phyloP scores from a whole-genome alignment of 2,329 filamentous ascomycete genomes.

The Sporothrix pallida region DNA sequence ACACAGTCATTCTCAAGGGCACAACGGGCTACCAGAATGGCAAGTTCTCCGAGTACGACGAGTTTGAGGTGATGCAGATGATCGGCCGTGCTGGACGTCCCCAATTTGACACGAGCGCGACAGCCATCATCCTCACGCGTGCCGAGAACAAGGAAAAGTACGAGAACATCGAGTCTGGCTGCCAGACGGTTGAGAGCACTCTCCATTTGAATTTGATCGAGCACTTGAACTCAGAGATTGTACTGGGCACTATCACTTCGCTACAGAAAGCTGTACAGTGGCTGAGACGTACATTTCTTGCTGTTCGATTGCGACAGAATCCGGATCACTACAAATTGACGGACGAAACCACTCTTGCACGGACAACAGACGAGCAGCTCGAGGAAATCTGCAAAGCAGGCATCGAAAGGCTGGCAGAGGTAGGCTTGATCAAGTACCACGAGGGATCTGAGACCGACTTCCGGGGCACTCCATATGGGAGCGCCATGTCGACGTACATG shows the following conservation, averaged over 20 bases:
- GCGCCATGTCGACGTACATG: conserved; percentile 84
- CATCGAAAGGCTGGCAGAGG: conserved; percentile 67
- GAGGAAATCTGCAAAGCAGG: conserved; percentile 73
- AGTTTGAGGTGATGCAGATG: conserved; percentile 91
- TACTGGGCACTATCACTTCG: conserved; percentile 72
- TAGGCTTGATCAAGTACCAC: conserved; percentile 56
- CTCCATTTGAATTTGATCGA: conserved; percentile 81
- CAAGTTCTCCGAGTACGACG: conserved; percentile 71
- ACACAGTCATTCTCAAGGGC: conserved; percentile 82
- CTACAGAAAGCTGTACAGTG: conserved; percentile 71
- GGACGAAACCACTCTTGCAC: conserved; percentile 55
- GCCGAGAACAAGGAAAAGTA: conserved; percentile 69
- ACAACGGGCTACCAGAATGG: conserved; percentile 70
- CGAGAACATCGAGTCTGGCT: conserved; percentile 73
- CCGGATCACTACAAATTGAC: conserved; percentile 72
- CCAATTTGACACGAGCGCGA: conserved; percentile 78
- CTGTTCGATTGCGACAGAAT: conserved; percentile 73
- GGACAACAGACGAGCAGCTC: conserved; percentile 66
- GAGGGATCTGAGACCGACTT: conserved; percentile 52
- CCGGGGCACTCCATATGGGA: conserved; percentile 72
- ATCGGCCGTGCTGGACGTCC: conserved; percentile 81
- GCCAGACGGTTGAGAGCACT: conserved; percentile 76
- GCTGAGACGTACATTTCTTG: conserved; percentile 79
- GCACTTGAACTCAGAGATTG: conserved; percentile 83
- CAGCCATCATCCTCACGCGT: conserved; percentile 80